Evolutionary conservation across 805 yeast species (phyloP), one percentile per base, ranked within the genome.

Genomic region (Wickerhamiella allomyrinae): DNA sequence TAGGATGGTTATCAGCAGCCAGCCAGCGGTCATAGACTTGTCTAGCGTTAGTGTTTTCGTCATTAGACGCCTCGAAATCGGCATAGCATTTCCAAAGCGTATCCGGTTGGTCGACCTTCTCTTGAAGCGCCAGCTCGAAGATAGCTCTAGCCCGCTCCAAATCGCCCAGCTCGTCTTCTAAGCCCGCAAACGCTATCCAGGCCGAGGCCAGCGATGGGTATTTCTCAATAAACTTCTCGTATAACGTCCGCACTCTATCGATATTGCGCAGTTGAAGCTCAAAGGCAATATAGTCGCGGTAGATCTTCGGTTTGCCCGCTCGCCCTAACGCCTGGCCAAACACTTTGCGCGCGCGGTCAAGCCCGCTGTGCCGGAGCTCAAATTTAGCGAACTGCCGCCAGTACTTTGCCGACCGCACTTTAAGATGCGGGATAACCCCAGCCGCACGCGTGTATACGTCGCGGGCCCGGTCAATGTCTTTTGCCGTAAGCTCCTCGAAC

Each of bases 361-460:
- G 43, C 41, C 69, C 39, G 5, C 63, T 65, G 22, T 75, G 73
- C 25, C 97, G 68, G 2, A 87, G 58, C 57, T 82, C 87, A 60
- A 80, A 86, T 44, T 82, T 71, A 2, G 83, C 76, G 57, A 60
- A 78, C 48, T 67, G 59, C 5, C 74, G 68, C 96, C 96, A 87
- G 3, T 81, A 52, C 47, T 80, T 78, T 2, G 76, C 75, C 52
- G 82, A 82, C 0, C 84, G 73, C 52, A 86, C 76, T 7, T 49
- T 41, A 41, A 65, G 62, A 49, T 77, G 79, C 1, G 89, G 84
- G 10, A 79, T 63, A 1, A 65, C 42, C 21, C 63, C 58, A 1
- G 78, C 37, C 13, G 80, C 58, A 34, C 61, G 57, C 21, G 67
- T 59, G 67, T 77, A 89, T 1, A 73, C 53, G 1, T 49, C 51